Evolutionary conservation across 176 grass and related monocot species (phyloP).

Genomic region (Eragrostis nindensis): DNA sequence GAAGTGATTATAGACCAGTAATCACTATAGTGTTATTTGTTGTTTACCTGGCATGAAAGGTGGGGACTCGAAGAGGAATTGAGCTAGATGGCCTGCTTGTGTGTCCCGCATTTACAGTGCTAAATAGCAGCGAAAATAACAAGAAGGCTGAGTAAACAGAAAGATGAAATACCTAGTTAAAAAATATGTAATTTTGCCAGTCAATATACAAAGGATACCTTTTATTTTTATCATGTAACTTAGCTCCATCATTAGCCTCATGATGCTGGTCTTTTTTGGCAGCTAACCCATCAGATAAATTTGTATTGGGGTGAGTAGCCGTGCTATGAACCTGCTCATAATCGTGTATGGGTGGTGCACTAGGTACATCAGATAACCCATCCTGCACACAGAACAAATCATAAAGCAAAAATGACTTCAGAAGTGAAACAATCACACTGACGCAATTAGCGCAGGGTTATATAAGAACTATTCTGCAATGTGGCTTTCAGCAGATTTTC

Average conservation of each 20-base stretch:
- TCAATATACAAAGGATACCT: constrained; percentile 57
- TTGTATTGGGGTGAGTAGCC: constrained; percentile 43
- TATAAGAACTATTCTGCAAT: constrained; percentile 13
- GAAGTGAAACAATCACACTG: not conserved
- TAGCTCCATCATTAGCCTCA: constrained; percentile 41
- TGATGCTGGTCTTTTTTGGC: constrained; percentile 40
- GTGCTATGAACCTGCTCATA: constrained; percentile 64
- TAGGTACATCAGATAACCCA: constrained; percentile 73
- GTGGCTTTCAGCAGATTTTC: constrained; percentile 2
- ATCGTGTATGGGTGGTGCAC: constrained; percentile 91
- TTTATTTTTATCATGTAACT: constrained; percentile 51
- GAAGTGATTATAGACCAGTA: constrained; percentile 29
- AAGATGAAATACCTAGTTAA: constrained; percentile 13
- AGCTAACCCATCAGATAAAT: constrained; percentile 40
- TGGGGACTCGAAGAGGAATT: constrained; percentile 74
- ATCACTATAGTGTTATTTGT: constrained; percentile 26
- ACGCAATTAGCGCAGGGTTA: too few relatives aligned
- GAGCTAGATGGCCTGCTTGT: constrained; percentile 69
- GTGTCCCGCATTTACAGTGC: constrained; percentile 41
- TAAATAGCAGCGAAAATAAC: constrained; percentile 39
- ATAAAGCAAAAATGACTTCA: not conserved
- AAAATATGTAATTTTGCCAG: constrained; percentile 27
- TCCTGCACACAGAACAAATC: too few relatives aligned
- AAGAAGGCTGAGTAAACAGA: constrained; percentile 31
- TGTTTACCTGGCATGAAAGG: constrained; percentile 84